phyloP scores from a whole-genome alignment of 169 alveolate genomes.

The Cyclospora cayetanensis region DNA sequence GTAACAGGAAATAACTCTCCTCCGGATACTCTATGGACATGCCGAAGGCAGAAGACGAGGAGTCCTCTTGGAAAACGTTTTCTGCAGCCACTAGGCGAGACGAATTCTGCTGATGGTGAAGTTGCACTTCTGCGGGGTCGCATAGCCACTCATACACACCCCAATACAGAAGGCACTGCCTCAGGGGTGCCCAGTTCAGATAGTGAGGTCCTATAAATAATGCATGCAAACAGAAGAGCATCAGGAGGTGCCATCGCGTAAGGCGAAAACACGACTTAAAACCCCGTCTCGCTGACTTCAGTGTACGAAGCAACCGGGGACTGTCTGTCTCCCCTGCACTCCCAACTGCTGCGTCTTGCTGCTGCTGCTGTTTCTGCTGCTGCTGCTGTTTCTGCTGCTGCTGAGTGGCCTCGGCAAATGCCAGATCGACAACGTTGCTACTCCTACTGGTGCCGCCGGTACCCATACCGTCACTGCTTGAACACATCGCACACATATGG shows the following conservation, averaged over 20 bases:
- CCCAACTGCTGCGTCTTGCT: too few relatives aligned
- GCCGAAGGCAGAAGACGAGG: background rate
- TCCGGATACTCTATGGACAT: background rate
- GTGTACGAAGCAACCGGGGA: too few relatives aligned
- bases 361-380: background rate
- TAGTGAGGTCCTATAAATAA: slow-evolving; percentile 57
- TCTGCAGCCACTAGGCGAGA: background rate
- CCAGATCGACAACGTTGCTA: background rate
- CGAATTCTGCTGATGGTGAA: slow-evolving; percentile 12
- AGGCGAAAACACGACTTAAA: background rate
- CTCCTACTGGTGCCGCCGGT: slow-evolving; percentile 34
- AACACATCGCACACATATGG: too few relatives aligned
- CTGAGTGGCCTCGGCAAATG: too few relatives aligned
- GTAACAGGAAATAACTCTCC: background rate
- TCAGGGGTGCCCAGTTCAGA: slow-evolving; percentile 65
- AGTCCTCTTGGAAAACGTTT: background rate
- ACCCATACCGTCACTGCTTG: too few relatives aligned
- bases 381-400: background rate
- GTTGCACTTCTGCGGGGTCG: slow-evolving; percentile 30
- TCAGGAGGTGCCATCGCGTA: slow-evolving; percentile 8
- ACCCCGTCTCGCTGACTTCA: background rate
- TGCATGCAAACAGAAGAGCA: slow-evolving; percentile 8
- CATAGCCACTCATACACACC: slow-evolving; percentile 66
- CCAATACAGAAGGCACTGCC: slow-evolving; percentile 40
- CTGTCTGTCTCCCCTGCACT: too few relatives aligned